Base-by-base conservation (phyloP, 306 rosid genomes). In the Prunus fruticosa region DNA sequence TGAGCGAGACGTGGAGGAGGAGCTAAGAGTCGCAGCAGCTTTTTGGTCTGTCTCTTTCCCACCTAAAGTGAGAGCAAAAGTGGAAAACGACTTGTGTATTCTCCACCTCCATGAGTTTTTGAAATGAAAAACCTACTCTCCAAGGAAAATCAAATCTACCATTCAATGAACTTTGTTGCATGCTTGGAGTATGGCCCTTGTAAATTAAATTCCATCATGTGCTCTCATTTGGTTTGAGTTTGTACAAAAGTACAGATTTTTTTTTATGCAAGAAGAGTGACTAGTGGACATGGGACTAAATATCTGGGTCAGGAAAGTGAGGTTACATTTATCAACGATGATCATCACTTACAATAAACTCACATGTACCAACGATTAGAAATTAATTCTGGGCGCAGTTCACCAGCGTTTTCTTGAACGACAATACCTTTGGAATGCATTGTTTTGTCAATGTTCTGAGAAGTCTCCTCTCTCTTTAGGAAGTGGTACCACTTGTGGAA, bases 1-100 rank as follows among this genome's bases (percentile, higher is more conserved):
- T 71, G 72, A 82, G 69, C 63, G 41, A 62, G 79, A 78, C 77
- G 50, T 57, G 45, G 72, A 71, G 1, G 41, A 49, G 61, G 71
- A 76, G 79, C 69, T 84, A 38, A 79, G 70, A 67, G 89, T 76
- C 68, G 14, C 67, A 47, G 84, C 82, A 82, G 72, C 87, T 85
- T 81, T 84, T 83, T 82, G 70, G 75, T 76, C 82, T 73, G 84
- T 84, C 85, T 72, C 81, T 81, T 81, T 81, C 81, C 80, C 88
- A 79, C 84, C 85, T 76, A 76, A 76, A 71, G 79, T 8, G 9
- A 65, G 38, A 60, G 45, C 60, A 51, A 46, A n/a, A 27, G 71
- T 23, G 27, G 81, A 83, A 66, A 72, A 64, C 0, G 81, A 83
- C 76, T 14, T n/a, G 47, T 51, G 79, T 51, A 27, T 15, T 76